Evolutionary conservation across 495 filamentous ascomycete genomes (phyloP).

Genomic region (Neurospora pannonica): DNA sequence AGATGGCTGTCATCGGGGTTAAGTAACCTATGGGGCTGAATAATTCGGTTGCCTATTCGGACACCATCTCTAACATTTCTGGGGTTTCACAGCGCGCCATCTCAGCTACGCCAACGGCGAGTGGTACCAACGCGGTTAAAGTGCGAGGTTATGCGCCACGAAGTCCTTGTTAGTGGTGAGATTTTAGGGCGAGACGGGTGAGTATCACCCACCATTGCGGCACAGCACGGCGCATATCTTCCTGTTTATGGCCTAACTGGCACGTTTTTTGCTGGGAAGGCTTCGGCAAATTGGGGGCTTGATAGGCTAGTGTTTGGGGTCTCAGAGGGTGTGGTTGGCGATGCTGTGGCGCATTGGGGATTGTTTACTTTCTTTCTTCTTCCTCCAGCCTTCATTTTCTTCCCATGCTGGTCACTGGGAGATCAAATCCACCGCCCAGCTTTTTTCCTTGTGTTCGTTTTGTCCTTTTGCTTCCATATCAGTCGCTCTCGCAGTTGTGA

Average conservation of each 20-base stretch:
- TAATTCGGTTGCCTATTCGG: not conserved
- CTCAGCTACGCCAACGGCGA: not conserved
- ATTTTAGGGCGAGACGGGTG: not conserved
- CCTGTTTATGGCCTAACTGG: not conserved
- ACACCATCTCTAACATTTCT: not conserved
- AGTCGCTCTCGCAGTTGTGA: not conserved
- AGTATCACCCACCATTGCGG: not conserved
- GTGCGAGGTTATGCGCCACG: not conserved
- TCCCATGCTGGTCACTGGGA: too few species aligned
- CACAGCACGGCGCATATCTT: not conserved
- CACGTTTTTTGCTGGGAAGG: not conserved
- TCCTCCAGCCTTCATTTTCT: too few species aligned
- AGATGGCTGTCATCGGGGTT: not conserved
- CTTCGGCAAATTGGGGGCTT: not conserved
- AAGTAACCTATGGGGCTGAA: not conserved
- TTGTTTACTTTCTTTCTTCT: not conserved
- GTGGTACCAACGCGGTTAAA: not conserved
- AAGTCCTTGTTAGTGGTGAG: not conserved
- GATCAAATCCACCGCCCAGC: too few species aligned
- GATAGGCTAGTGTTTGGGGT: not conserved
- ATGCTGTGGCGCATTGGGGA: not conserved
- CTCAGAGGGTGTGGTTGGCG: not conserved
- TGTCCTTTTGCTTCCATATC: not conserved
- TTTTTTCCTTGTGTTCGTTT: not conserved
- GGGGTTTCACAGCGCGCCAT: not conserved